These are phyloP conservation scores for Claviceps pazoutovae DNA, from an alignment of 2,329 filamentous ascomycete genomes.

Conservation along the genomic window DNA sequence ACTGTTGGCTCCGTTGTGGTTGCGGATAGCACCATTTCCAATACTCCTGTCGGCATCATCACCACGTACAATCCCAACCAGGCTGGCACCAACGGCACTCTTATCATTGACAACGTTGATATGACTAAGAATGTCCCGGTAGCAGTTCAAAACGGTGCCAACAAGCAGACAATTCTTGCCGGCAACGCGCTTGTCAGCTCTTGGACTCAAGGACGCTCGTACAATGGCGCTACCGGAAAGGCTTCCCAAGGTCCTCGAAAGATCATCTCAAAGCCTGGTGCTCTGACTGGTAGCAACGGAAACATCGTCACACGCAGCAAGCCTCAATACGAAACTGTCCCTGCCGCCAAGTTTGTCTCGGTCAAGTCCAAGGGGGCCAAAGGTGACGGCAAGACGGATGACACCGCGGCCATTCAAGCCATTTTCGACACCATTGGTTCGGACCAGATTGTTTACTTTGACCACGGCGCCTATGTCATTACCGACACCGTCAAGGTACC, in stretches of 20 bases:
- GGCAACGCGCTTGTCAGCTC: slow-evolving; percentile 56
- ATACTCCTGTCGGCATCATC: slow-evolving; percentile 56
- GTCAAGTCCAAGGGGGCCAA: slow-evolving; percentile 72
- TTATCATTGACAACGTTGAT: slow-evolving; percentile 83
- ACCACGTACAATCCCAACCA: slow-evolving; percentile 55
- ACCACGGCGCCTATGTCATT: slow-evolving; percentile 60
- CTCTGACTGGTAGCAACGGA: slow-evolving; percentile 49
- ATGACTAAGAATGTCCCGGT: slow-evolving; percentile 52
- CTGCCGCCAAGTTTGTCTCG: slow-evolving; percentile 60
- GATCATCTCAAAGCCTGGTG: slow-evolving; percentile 47
- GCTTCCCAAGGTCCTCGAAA: slow-evolving; percentile 45
- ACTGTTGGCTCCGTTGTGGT: slow-evolving; percentile 77
- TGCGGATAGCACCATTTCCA: slow-evolving; percentile 64
- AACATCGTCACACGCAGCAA: slow-evolving; percentile 72
- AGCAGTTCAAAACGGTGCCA: slow-evolving; percentile 48
- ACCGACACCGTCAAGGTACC: slow-evolving; percentile 58
- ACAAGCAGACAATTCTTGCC: slow-evolving; percentile 45
- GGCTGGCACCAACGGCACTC: slow-evolving; percentile 59
- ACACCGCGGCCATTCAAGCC: slow-evolving; percentile 71
- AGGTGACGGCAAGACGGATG: slow-evolving; percentile 78
- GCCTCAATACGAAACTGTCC: slow-evolving; percentile 67
- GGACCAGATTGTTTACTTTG: slow-evolving; percentile 58
- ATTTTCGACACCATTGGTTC: slow-evolving; percentile 54
- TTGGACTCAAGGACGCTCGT: slow-evolving; percentile 70
- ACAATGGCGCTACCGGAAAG: slow-evolving; percentile 35